Percentiles rank a stretch among this genome's conserved stretches.
Conservation (phyloP, 306 rosid genomes). For the Malus orientalis region DNA sequence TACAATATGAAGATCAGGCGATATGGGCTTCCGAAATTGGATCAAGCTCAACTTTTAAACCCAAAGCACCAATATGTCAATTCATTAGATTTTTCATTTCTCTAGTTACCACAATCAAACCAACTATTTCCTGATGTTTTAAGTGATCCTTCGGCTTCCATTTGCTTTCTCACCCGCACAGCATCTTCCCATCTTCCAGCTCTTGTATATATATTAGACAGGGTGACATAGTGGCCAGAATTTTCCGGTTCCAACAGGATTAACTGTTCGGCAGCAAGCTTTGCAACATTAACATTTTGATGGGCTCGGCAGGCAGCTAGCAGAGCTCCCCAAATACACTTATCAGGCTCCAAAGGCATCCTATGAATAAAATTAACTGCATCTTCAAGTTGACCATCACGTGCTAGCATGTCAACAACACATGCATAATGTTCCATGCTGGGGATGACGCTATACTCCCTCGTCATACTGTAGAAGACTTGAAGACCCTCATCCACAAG, state of each 20-base stretch:
- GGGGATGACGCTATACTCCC: constrained; percentile 28
- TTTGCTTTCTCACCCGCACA: constrained; percentile 26
- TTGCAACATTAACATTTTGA: constrained; percentile 33
- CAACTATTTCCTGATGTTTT: constrained; percentile 42
- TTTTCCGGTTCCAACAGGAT: constrained; percentile 33
- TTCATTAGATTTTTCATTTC: background rate
- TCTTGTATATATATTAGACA: constrained; percentile 39
- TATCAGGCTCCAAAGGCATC: constrained; percentile 33
- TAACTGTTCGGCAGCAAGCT: constrained; percentile 36
- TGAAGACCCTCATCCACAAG: constrained; percentile 40
- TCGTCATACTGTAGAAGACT: constrained; percentile 33
- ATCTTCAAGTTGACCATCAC: constrained; percentile 36
- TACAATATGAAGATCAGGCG: background rate
- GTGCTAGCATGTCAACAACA: constrained; percentile 41
- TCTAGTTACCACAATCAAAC: constrained; percentile 18
- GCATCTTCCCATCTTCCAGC: constrained; percentile 45
- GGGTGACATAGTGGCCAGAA: constrained; percentile 36
- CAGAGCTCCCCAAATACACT: constrained; percentile 46
- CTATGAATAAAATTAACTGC: constrained; percentile 31
- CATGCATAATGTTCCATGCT: constrained; percentile 39
- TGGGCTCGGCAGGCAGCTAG: constrained; percentile 42
- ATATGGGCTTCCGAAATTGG: background rate
- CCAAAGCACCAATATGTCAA: background rate
- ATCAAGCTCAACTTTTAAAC: background rate
- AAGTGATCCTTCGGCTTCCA: constrained; percentile 30